A percentile compares a stretch with the other conserved stretches of the same genome.
Evolutionary conservation across 495 filamentous ascomycete species (phyloP).

Genomic region (Venustampulla echinocandica): DNA sequence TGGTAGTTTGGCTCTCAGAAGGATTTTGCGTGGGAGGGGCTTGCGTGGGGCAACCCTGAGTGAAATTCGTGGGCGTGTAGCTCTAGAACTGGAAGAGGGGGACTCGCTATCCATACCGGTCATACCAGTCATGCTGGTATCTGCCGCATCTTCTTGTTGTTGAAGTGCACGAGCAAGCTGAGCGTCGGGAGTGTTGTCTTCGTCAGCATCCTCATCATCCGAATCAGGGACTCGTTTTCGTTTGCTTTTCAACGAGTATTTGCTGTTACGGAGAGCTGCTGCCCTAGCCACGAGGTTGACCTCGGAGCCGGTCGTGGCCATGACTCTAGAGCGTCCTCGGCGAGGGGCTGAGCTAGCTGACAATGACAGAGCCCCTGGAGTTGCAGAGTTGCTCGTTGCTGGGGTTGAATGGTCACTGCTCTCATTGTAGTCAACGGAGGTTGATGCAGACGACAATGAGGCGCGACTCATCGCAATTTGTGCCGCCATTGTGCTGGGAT

Average conservation of each 20-base stretch:
- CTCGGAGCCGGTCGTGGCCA: not conserved
- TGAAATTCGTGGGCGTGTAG: no score
- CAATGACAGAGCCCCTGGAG: conserved; percentile 35
- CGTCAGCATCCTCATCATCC: conserved; percentile 27
- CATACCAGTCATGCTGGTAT: conserved; percentile 8
- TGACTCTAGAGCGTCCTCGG: conserved; percentile 13
- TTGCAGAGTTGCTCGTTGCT: conserved; percentile 60
- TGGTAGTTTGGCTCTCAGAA: conserved; percentile 2
- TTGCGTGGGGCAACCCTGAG: no score
- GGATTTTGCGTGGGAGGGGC: not conserved
- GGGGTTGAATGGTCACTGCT: conserved; percentile 64
- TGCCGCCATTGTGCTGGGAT: conserved; percentile 6
- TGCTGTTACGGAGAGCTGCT: conserved; percentile 32
- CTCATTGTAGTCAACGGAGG: conserved; percentile 33
- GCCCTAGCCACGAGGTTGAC: conserved; percentile 35
- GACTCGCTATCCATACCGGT: not conserved
- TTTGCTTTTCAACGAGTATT: conserved; percentile 28
- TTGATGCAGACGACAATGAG: conserved; percentile 31
- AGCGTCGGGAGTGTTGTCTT: conserved; percentile 25
- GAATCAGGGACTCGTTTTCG: conserved; percentile 16
- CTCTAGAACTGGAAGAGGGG: no score
- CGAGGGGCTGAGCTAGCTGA: conserved; percentile 7
- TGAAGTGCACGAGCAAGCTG: conserved; percentile 30
- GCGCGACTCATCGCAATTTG: conserved; percentile 3
- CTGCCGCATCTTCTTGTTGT: conserved; percentile 26